These are phyloP conservation scores for Sphaerostilbella broomeana DNA, from an alignment of 2,329 filamentous ascomycete species.

Conservation along the genomic window DNA sequence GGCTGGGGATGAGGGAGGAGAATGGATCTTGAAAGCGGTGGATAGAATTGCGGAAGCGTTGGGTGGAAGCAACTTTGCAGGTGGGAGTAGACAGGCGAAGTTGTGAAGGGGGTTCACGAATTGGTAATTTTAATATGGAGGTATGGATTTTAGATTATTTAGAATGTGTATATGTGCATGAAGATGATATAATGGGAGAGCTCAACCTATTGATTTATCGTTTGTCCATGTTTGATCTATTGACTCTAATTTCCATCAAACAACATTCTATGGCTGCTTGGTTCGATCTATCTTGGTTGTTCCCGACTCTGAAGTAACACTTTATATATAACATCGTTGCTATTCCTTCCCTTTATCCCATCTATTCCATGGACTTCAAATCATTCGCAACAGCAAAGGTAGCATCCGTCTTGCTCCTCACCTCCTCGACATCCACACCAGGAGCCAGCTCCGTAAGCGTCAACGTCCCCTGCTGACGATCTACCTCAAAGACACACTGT, in stretches of 20 bases:
- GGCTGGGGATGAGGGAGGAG: constrained; percentile 39
- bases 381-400: constrained; percentile 56
- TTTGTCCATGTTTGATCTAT: no score
- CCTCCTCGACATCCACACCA: constrained; percentile 60
- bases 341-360: neutral
- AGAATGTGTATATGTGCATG: neutral
- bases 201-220: no score
- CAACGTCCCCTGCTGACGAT: constrained; percentile 53
- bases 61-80: constrained; percentile 36
- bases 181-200: no score
- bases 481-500: constrained; percentile 64
- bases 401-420: constrained; percentile 64
- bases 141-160: no score
- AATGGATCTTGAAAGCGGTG: constrained; percentile 40
- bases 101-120: constrained; percentile 12
- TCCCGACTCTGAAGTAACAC: no score
- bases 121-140: neutral
- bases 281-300: no score
- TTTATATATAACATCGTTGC: no score
- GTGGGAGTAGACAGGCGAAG: constrained; percentile 7
- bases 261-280: no score
- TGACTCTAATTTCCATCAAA: no score
- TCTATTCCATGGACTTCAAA: constrained; percentile 41
- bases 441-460: constrained; percentile 66
- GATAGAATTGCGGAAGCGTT: constrained; percentile 40